Evolutionary conservation across 2,329 filamentous ascomycete genomes (phyloP), one percentile per base, ranked within the genome.

Genomic region (Emmonsiellopsis sp.): DNA sequence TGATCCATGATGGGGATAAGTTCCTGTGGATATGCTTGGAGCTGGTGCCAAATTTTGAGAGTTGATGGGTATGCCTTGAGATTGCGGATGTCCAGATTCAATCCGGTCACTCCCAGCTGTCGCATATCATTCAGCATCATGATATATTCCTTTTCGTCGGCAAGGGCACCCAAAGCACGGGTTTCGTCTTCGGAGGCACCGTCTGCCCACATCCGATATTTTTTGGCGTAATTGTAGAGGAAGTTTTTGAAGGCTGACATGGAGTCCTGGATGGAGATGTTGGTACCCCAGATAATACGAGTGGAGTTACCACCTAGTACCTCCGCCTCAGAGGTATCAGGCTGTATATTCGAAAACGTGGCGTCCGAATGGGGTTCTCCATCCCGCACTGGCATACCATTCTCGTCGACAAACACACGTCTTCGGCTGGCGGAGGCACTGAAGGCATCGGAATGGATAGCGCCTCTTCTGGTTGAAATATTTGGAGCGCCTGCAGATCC

Each of bases 1-100:
- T 95, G 89, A 78, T 98, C 94, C 86, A 98, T 95, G 46, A 97
- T 79, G 2, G 92, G 91, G 44, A 98, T 87, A 51, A 98, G 91
- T 78, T 98, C 93, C 65, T 93, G 90, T 0, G 93, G 93, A 65
- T 96, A 98, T 11, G 87, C 85, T 67, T 95, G 89, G 54, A 94
- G 77, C 70, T 98, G 94, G 68, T 97, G 88, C 88, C 90, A 97
- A 53, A 98, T 77, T 73, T 97, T 97, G 62, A 86, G 78, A 0
- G 93, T 97, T 1, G 89, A 84, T 2, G 94, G 93, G 67, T 96
- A 98, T 10, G 91, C 80, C 67, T 94, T 95, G 55, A 98, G 77
- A 62, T 98, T 94, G 54, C 83, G 83, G 51, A 91, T 83, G 67
- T 98, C 90, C 41, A 98, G 73, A 66, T 96, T 96, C 41, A 98